These are phyloP conservation scores for Melocanna baccifera DNA, from an alignment of 176 grass and related monocot species.

Conservation along the genomic window DNA sequence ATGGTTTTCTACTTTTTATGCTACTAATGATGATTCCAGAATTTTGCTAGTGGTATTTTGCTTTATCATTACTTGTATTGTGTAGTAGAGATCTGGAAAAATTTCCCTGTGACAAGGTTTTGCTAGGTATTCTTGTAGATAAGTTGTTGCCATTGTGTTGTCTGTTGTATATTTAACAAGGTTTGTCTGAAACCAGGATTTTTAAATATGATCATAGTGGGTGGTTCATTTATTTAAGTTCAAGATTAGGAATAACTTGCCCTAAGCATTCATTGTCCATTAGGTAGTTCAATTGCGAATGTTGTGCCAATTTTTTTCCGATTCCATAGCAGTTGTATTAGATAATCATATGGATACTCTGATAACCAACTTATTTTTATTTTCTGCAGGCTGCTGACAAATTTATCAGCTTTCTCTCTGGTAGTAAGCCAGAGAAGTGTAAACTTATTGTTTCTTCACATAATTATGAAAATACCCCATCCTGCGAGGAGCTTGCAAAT, in stretches of 20 bases:
- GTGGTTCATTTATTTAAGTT: background rate
- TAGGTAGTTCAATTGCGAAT: background rate
- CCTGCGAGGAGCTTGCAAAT: constrained; percentile 64
- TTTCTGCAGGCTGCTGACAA: constrained; percentile 68
- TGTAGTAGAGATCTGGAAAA: background rate
- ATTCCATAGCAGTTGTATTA: background rate
- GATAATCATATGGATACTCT: background rate
- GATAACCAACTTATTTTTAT: constrained; percentile 24
- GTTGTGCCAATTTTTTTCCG: background rate
- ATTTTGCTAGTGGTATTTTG: background rate
- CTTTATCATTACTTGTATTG: background rate
- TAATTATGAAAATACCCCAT: constrained; percentile 89
- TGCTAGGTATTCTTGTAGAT: background rate
- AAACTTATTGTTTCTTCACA: constrained; percentile 97
- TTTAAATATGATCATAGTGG: background rate
- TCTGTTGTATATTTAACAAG: background rate
- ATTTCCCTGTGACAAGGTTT: background rate
- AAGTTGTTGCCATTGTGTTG: background rate
- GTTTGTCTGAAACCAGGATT: background rate
- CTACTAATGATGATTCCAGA: background rate
- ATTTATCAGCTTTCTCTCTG: constrained; percentile 71
- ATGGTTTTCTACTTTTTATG: background rate
- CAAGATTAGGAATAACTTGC: background rate
- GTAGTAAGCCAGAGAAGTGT: constrained; percentile 73
- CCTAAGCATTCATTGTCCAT: background rate